These are phyloP conservation scores for Flagelloscypha sp. DNA, from an alignment of 768 basidiomycete species.

Conservation along the genomic window DNA sequence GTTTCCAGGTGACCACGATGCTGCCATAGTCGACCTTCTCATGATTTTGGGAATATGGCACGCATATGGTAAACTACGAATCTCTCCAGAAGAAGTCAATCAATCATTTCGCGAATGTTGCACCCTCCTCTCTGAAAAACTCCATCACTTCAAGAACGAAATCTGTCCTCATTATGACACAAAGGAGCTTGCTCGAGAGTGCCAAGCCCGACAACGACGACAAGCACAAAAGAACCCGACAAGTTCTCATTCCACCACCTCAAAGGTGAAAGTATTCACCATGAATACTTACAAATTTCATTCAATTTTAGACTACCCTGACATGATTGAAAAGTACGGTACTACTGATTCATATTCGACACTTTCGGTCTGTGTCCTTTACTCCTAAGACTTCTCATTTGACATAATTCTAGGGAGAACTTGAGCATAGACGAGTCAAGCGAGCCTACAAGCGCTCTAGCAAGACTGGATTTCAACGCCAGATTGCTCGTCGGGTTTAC, in stretches of 20 bases:
- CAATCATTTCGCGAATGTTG: slow-evolving; percentile 15
- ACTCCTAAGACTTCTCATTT: no score
- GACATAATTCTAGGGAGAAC: slow-evolving; percentile 24
- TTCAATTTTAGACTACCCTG: slow-evolving; percentile 24
- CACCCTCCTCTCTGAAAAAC: no score
- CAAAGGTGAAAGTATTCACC: slow-evolving; percentile 16
- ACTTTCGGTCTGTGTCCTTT: slow-evolving; percentile 19
- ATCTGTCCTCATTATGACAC: slow-evolving; percentile 19
- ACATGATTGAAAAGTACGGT: slow-evolving; percentile 17
- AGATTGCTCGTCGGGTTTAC: slow-evolving; percentile 21
- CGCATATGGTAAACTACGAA: slow-evolving; percentile 23
- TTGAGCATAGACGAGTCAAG: slow-evolving; percentile 29
- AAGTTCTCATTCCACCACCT: no score
- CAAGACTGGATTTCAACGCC: slow-evolving; percentile 19
- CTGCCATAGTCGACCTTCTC: slow-evolving; percentile 15
- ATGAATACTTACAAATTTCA: slow-evolving; percentile 25
- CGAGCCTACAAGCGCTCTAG: slow-evolving; percentile 26
- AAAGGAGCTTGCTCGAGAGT: slow-evolving; percentile 22
- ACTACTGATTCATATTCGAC: slow-evolving; percentile 31
- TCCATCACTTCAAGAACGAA: slow-evolving; percentile 16
- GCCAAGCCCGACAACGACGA: slow-evolving; percentile 14
- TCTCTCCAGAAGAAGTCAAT: slow-evolving; percentile 20
- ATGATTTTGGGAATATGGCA: slow-evolving; percentile 27
- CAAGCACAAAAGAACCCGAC: slow-evolving; percentile 5
- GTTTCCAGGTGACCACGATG: slow-evolving; percentile 18